phyloP scores from a whole-genome alignment of 164 flowering plant genomes.

The Vitis cinerea region DNA sequence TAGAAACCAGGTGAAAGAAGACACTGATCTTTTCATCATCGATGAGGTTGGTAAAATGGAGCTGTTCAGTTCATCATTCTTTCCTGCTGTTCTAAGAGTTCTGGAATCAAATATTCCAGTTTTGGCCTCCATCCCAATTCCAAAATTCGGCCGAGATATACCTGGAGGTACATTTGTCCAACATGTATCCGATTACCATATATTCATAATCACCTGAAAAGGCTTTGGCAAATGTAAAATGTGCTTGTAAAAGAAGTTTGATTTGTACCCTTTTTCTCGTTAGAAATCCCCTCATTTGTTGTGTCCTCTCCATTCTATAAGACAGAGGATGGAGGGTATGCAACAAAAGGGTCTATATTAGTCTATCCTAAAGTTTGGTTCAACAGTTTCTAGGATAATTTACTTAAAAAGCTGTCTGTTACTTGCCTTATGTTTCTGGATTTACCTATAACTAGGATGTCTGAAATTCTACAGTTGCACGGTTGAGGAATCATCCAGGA shows the following conservation, averaged over 20 bases:
- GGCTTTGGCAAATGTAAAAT: too few relatives aligned
- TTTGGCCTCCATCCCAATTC: slow-evolving; percentile 75
- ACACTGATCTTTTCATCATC: slow-evolving; percentile 75
- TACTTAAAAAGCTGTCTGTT: neutral
- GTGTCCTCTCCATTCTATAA: too few relatives aligned
- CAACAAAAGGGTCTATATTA: too few relatives aligned
- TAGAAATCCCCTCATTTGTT: too few relatives aligned
- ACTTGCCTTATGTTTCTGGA: neutral
- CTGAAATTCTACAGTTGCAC: slow-evolving; percentile 53
- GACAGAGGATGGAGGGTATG: too few relatives aligned
- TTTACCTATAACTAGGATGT: neutral
- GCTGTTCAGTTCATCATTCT: slow-evolving; percentile 75
- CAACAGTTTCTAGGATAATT: too few relatives aligned
- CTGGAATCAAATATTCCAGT: slow-evolving; percentile 71
- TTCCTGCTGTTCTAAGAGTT: slow-evolving; percentile 73
- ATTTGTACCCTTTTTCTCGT: too few relatives aligned
- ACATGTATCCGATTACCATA: neutral
- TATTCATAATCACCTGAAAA: too few relatives aligned
- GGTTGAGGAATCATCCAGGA: slow-evolving; percentile 73
- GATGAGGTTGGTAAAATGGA: slow-evolving; percentile 99
- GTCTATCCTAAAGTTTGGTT: too few relatives aligned
- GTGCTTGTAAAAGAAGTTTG: too few relatives aligned
- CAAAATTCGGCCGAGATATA: slow-evolving; percentile 70
- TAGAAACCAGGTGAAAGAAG: slow-evolving; percentile 59
- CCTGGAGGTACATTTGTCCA: slow-evolving; percentile 64